Conservation (phyloP, 306 rosid species). For the Argentina anserina region DNA sequence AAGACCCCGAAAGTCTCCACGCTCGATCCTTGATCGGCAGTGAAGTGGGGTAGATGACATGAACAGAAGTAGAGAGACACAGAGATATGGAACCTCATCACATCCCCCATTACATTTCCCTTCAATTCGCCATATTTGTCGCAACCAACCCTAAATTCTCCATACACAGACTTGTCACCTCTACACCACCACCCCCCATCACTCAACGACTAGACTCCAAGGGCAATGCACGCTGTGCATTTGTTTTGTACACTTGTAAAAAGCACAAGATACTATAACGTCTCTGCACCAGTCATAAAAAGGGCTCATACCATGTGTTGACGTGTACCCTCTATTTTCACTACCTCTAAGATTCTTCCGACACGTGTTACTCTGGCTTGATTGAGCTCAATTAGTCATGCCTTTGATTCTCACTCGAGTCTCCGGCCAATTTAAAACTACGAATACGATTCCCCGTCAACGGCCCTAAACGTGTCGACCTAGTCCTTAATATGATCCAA, state of each 20-base stretch:
- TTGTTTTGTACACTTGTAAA: slow-evolving; percentile 10
- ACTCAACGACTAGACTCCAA: not conserved
- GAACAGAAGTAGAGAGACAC: not conserved
- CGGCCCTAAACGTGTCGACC: not conserved
- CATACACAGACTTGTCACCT: slow-evolving; percentile 1
- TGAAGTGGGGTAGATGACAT: not conserved
- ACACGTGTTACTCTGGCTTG: slow-evolving; percentile 17
- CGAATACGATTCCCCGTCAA: not conserved
- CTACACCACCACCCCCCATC: not conserved
- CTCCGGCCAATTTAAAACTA: not conserved
- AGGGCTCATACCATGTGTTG: slow-evolving; percentile 19
- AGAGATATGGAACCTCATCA: not conserved
- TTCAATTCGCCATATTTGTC: not conserved
- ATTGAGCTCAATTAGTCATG: not conserved
- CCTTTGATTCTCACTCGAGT: not conserved
- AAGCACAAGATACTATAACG: not conserved
- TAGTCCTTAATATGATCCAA: not conserved
- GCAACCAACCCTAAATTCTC: not conserved
- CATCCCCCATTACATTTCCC: not conserved
- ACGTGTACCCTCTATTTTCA: slow-evolving; percentile 23
- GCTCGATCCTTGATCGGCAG: not conserved
- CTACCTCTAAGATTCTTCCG: slow-evolving; percentile 19
- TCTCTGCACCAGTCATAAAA: not conserved
- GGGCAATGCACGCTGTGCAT: not conserved
- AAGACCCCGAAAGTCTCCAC: not conserved